Base-by-base conservation (phyloP, 495 filamentous ascomycete species). In the Penicillium simplicissimum region DNA sequence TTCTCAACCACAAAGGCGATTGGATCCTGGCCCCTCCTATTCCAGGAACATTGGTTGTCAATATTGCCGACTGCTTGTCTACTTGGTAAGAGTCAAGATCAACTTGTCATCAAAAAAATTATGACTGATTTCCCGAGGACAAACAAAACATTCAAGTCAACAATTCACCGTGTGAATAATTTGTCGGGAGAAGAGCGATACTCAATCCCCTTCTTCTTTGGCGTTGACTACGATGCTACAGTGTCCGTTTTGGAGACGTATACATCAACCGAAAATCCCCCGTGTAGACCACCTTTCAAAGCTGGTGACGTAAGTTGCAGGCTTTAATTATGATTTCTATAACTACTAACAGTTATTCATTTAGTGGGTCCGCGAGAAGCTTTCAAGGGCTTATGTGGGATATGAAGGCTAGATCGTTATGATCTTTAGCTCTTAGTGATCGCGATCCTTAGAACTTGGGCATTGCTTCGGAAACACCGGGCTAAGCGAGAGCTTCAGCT, bases 151-250 rank as follows among this genome's bases (percentile, higher is more conserved):
- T 85, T 84, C 60, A 72, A 71, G 48, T 80, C 77, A n/a, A 81
- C 79, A 4, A 61, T 80, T 8, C 82, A 85, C 54, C 78, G 82
- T 1, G 82, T 81, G 0, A 70, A 77, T n/a, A 84, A 83, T 67
- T 60, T 76, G 3, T 74, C 77, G 1, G 74, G 74, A 2, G 64
- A 71, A 7, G 75, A 82, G 40, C 71, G 81, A 17, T 82, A 79
- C 60, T 80, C 78, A 4, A 71, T 82, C 7, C 77, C 83, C 0
- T 80, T 83, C 55, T 83, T 83, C 67, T 79, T 81, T 55, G 71
- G 73, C 0, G 63, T 74, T 2, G 64, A 71, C 43, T 75, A 77
- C 47, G 59, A 71, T 51, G 64, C 68, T 0, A 75, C 69, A 0
- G 62, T 75, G 1, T 62, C 58, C 1, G 69, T 69, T 1, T 17